phyloP scores from a whole-genome alignment of 1,284 basidiomycete genomes.

The Sporisorium reilianum region DNA sequence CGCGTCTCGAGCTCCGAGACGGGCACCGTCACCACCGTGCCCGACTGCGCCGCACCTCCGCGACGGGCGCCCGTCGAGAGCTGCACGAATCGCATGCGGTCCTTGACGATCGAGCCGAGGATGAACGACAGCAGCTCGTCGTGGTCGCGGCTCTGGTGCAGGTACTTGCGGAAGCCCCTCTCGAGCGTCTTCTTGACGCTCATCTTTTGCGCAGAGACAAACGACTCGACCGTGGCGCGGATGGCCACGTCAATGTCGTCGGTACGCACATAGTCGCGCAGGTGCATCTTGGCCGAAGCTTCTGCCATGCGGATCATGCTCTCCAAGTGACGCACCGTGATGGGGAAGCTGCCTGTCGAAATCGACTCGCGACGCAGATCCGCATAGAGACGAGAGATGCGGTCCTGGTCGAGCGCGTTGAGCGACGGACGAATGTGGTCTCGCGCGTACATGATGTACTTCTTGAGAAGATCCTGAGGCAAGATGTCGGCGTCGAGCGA shows the following conservation, averaged over 20 bases:
- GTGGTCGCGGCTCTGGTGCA: constrained; percentile 90
- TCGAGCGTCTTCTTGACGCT: constrained; percentile 98
- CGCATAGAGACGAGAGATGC: constrained; percentile 92
- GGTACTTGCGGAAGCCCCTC: constrained; percentile 91
- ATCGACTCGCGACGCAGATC: constrained; percentile 95
- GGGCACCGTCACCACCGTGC: constrained; percentile 58
- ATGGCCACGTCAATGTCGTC: constrained; percentile 99
- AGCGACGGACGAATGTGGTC: constrained; percentile 92
- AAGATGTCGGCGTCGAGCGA: constrained; percentile 90
- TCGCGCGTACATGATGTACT: constrained; percentile 99
- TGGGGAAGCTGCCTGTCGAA: constrained; percentile 96
- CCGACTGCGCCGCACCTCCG: constrained; percentile 19
- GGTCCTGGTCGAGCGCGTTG: constrained; percentile 94
- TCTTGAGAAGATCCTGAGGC: constrained; percentile 94
- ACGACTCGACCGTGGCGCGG: constrained; percentile 91
- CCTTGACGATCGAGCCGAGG: constrained; percentile 93
- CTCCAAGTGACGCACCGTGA: constrained; percentile 97
- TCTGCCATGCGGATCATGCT: constrained; percentile 99
- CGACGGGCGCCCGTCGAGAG: constrained; percentile 64
- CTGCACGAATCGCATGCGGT: constrained; percentile 81
- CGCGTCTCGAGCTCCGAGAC: constrained; percentile 71
- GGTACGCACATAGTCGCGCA: constrained; percentile 92
- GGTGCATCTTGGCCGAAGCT: constrained; percentile 97
- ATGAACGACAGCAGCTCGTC: constrained; percentile 95
- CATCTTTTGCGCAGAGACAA: constrained; percentile 96